Evolutionary conservation across 116 monocot species (phyloP), one percentile per base, ranked within the genome.

Genomic region (Posidonia oceanica): DNA sequence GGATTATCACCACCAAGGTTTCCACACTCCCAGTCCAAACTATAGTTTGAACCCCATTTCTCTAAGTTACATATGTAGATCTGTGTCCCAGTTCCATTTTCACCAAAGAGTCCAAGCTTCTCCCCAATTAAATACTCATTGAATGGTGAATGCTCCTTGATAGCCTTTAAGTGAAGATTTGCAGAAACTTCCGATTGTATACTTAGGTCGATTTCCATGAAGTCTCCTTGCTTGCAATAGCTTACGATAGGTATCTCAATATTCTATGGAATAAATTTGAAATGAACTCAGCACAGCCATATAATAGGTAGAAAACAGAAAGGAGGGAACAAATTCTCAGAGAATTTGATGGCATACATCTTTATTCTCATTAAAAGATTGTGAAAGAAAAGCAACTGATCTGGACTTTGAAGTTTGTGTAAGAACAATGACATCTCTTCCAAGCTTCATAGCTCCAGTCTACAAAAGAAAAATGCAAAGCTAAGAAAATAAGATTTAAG

Each of bases 1-100:
- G 72, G 15, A 71, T 36, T 58, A 60, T 48, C 48, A 10, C 11
- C 48, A 14, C 12, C 16, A 5, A 61, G 40, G 21, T 69, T 21
- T 69, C 15, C 71, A 61, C 37, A 21, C 59, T 62, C 69, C 88
- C 91, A 91, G 22, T 83, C 83, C 75, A 91, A 70, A 68, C 67
- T 76, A 62, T 81, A 88, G 64, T 81, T 68, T 15, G 83, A 75
- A 40, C 91, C 82, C 91, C 91, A 91, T 63, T 81, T 68, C 54
- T 91, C 91, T 52, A 91, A 78, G 68, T 91, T 91, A 88, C 91
- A 91, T 60, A 91, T 81, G 59, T 81, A 91, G 20, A 91, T 88
- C 62, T 91, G 91, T 29, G 91, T 88, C 48, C 91, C 91, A 20
- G 83, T 83, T 54, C 83, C 83, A 14, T 22, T 41, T 65, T 74